Conservation (phyloP, 345 rosid genomes). For the Angophora floribunda region DNA sequence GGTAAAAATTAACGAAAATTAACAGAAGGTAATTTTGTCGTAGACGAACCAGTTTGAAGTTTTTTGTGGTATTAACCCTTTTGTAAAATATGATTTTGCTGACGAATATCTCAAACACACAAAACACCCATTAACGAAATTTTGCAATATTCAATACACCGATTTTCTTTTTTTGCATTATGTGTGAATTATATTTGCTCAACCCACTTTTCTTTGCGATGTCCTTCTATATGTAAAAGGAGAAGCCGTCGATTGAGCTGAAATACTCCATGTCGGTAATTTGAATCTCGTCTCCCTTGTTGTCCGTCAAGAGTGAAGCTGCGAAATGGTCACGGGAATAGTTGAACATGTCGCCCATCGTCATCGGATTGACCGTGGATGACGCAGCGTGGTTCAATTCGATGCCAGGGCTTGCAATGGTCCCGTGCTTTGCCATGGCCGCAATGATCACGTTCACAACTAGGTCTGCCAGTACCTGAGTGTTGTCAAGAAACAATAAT, state of each 20-base stretch:
- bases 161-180: neutral
- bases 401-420: neutral
- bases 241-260: neutral
- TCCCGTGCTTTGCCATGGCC: slow-evolving; percentile 24
- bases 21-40: too few species aligned
- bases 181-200: neutral
- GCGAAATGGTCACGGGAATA: slow-evolving; percentile 3
- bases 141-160: neutral
- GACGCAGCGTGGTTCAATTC: slow-evolving; percentile 9
- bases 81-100: neutral
- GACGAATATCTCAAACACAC: neutral
- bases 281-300: neutral
- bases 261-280: slow-evolving; percentile 1
- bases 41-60: too few species aligned
- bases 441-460: slow-evolving; percentile 12
- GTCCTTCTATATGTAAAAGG: neutral
- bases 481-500: neutral
- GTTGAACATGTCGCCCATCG: neutral
- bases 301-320: neutral
- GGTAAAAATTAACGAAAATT: too few species aligned
- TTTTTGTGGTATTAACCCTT: too few species aligned
- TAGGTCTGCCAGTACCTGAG: slow-evolving; percentile 20
- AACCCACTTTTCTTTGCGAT: neutral
- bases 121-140: too few species aligned
- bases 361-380: slow-evolving; percentile 8